Evolutionary conservation across 148 eudicot genomes (phyloP).

Genomic region (Rhododendron ferrugineum): DNA sequence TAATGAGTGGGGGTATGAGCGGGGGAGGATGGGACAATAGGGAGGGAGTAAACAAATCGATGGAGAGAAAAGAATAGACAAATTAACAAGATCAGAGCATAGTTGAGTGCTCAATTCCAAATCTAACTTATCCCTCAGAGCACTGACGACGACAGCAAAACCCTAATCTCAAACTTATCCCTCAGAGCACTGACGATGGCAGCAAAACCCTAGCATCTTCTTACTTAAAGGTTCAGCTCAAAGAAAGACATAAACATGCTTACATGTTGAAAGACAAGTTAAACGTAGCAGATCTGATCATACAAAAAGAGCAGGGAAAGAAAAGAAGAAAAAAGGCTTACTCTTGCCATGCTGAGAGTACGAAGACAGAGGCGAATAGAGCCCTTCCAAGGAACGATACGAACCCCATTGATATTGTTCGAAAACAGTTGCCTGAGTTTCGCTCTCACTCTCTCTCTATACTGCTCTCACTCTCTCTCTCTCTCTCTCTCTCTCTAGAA

Average conservation of each 20-base stretch:
- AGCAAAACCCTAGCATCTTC: background rate
- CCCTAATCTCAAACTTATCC: background rate
- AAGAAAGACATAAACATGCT: background rate
- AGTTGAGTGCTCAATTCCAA: background rate
- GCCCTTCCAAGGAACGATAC: constrained; percentile 66
- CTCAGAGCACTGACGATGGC: background rate
- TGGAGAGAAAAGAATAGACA: background rate
- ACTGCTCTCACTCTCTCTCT: background rate
- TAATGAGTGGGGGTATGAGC: too few species aligned
- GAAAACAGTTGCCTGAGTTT: background rate
- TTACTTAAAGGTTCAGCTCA: background rate
- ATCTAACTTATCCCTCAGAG: background rate
- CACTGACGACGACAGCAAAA: background rate
- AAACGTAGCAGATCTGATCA: constrained; percentile 29
- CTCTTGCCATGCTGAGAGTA: constrained; percentile 86
- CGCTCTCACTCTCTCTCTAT: background rate
- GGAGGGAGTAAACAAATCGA: background rate
- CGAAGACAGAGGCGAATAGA: constrained; percentile 70
- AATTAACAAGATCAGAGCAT: background rate
- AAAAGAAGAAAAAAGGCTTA: constrained; percentile 17
- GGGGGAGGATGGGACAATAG: background rate
- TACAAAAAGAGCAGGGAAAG: background rate
- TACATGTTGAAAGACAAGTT: background rate
- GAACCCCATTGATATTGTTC: constrained; percentile 23
- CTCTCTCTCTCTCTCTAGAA: background rate